Evolutionary conservation across 2,329 filamentous ascomycete species (phyloP), one percentile per base, ranked within the genome.

Genomic region (Penicillium italicum): DNA sequence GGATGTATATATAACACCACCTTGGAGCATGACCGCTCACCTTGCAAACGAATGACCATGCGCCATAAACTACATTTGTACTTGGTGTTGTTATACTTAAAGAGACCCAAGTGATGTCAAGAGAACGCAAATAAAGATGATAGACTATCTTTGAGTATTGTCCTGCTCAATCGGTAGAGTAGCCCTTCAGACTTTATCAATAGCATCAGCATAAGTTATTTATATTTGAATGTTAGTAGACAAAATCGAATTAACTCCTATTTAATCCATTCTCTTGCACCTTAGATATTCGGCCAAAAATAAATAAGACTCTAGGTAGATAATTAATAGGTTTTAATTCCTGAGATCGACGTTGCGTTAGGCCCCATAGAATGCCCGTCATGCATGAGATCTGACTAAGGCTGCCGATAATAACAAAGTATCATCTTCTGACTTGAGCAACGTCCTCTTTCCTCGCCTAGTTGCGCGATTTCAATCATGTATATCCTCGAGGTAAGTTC

Each of bases 401-500:
- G 61, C 62, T 37, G 42, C 50, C 61, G 46, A 52, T 45, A 56
- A 62, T 54, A 64, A 62, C 61, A 62, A 61, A 60, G 50, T 61
- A 62, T 57, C 60, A 61, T 59, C 60, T 62, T 56, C 51, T 43
- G 51, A 42, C 50, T 48, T 47, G 34, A 50, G 38, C 50, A 51
- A 53, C 58, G 46, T 59, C 56, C 57, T 46, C 44, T 47, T 49
- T 43, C 46, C 53, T 53, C 50, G 43, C 53, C 49, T 61, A 55
- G 55, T 58, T 55, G 62, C 61, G 56, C 59, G 52, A 44, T 44
- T 51, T 45, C 58, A 60, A 57, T 54, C 53, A 72, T 72, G 71
- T 69, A 70, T 65, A 71, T 73, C 45, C 70, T 72, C 50, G 69
- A 73, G 67, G 71, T 72, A 62, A 56, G 60, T 42, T 34, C 12